A percentile compares a stretch with the other conserved stretches of the same genome.
Conservation (phyloP, 2,329 filamentous ascomycete genomes). For the Penicillium janthinellum region DNA sequence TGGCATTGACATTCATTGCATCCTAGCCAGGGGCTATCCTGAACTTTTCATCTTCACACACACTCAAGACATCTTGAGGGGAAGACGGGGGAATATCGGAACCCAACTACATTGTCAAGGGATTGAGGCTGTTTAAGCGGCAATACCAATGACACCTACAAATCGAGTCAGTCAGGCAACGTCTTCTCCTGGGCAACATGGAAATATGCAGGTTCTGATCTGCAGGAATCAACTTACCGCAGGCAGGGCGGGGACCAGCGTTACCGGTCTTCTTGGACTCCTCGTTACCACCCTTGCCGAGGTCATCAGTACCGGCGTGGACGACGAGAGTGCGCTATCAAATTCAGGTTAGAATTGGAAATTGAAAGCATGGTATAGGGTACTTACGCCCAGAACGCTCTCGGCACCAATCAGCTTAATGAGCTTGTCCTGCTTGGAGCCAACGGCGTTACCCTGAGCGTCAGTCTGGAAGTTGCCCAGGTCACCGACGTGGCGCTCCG, state of each 20-base stretch:
- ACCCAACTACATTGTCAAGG: slow-evolving; percentile 18
- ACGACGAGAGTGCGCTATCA: slow-evolving; percentile 86
- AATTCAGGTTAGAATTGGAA: slow-evolving; percentile 8
- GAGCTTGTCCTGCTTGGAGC: slow-evolving; percentile 74
- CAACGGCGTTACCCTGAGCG: slow-evolving; percentile 84
- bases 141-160: slow-evolving; percentile 84
- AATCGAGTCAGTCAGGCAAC: slow-evolving; percentile 10
- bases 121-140: slow-evolving; percentile 57
- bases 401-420: slow-evolving; percentile 96
- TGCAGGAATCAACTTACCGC: slow-evolving; percentile 63
- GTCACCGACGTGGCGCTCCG: slow-evolving; percentile 91
- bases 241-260: slow-evolving; percentile 88
- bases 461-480: slow-evolving; percentile 97
- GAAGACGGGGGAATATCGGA: slow-evolving; percentile 12
- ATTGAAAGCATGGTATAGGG: too few species aligned
- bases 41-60: slow-evolving; percentile 25
- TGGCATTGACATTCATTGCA: slow-evolving; percentile 22
- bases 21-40: slow-evolving; percentile 24
- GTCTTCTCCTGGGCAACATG: too few species aligned
- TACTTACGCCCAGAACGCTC: slow-evolving; percentile 84
- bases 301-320: slow-evolving; percentile 93
- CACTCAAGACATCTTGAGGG: neutral
- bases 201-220: neutral
- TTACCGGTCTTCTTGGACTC: slow-evolving; percentile 99
- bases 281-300: slow-evolving; percentile 87